phyloP scores from a whole-genome alignment of 495 filamentous ascomycete species.

The Recurvomyces mirabilis region DNA sequence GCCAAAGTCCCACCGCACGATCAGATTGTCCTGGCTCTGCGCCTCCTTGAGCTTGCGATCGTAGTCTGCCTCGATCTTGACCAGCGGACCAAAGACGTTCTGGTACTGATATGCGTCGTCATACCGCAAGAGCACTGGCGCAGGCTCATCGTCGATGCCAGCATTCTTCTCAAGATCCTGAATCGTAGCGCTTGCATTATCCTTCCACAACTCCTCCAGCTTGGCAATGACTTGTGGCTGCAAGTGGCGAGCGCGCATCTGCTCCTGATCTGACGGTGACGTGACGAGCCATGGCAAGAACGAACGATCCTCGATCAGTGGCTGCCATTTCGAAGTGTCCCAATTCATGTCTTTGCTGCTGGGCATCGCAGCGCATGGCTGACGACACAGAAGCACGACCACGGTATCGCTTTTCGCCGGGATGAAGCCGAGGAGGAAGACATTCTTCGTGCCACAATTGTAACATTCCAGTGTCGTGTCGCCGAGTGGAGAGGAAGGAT shows the following conservation, averaged over 20 bases:
- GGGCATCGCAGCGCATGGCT: constrained; percentile 86
- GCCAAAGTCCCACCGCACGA: constrained; percentile 92
- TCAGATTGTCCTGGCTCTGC: constrained; percentile 85
- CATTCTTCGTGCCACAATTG: constrained; percentile 98
- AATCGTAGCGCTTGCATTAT: constrained; percentile 79
- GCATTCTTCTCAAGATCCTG: constrained; percentile 80
- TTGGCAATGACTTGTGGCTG: constrained; percentile 94
- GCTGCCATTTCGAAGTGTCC: constrained; percentile 97
- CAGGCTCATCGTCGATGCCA: constrained; percentile 85
- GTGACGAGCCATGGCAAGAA: constrained; percentile 92
- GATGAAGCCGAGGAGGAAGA: constrained; percentile 98
- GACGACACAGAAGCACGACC: constrained; percentile 90
- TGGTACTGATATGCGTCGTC: constrained; percentile 98
- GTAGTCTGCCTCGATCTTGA: constrained; percentile 99
- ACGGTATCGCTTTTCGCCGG: constrained; percentile 99
- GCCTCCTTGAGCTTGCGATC: constrained; percentile 98
- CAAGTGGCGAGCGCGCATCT: constrained; percentile 86
- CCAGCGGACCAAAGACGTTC: constrained; percentile 94
- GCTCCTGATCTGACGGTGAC: constrained; percentile 83
- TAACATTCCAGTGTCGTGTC: constrained; percentile 98
- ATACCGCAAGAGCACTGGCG: constrained; percentile 85
- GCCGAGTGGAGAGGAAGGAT: constrained; percentile 87
- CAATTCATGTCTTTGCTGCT: constrained; percentile 98
- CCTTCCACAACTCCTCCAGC: constrained; percentile 98
- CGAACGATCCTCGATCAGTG: constrained; percentile 90